A percentile compares a stretch with the other conserved stretches of the same genome.
Evolutionary conservation across 768 basidiomycete genomes (phyloP).

Genomic region (Terana coerulea): DNA sequence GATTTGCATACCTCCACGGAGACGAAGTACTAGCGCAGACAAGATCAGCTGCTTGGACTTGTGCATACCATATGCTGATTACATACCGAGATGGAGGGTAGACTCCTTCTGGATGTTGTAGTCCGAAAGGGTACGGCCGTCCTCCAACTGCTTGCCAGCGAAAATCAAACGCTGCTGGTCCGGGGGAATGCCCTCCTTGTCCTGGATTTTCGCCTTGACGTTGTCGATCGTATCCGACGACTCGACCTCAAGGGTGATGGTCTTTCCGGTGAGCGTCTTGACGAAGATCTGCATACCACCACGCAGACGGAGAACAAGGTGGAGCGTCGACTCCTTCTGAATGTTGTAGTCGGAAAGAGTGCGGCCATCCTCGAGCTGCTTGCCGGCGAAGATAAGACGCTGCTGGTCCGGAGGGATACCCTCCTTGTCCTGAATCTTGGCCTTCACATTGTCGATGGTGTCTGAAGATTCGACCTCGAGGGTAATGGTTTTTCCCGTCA

Average conservation of each 20-base stretch:
- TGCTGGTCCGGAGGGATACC: slow-evolving; percentile 33
- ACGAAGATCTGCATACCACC: slow-evolving; percentile 92
- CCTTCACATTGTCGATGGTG: slow-evolving; percentile 33
- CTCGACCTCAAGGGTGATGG: slow-evolving; percentile 90
- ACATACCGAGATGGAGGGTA: slow-evolving; percentile 34
- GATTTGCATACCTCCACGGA: slow-evolving; percentile 89
- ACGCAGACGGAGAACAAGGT: slow-evolving; percentile 80
- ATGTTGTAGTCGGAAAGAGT: slow-evolving; percentile 66
- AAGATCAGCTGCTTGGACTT: slow-evolving; percentile 5
- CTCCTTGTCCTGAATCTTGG: slow-evolving; percentile 35
- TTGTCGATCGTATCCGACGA: slow-evolving; percentile 92
- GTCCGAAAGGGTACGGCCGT: slow-evolving; percentile 40
- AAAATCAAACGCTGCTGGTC: slow-evolving; percentile 90
- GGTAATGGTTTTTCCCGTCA: slow-evolving; percentile 34
- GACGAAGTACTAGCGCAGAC: slow-evolving; percentile 57
- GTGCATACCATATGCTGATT: background rate
- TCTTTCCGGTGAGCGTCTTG: slow-evolving; percentile 85
- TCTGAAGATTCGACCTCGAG: slow-evolving; percentile 34
- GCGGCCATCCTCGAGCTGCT: slow-evolving; percentile 57
- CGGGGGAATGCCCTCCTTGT: slow-evolving; percentile 79
- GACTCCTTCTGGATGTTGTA: slow-evolving; percentile 32
- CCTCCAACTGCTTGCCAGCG: slow-evolving; percentile 65
- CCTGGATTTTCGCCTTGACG: slow-evolving; percentile 77
- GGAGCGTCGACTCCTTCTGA: slow-evolving; percentile 84
- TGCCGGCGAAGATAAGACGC: slow-evolving; percentile 35